Evolutionary conservation across 495 filamentous ascomycete species (phyloP).

Genomic region (Monascus purpureus): DNA sequence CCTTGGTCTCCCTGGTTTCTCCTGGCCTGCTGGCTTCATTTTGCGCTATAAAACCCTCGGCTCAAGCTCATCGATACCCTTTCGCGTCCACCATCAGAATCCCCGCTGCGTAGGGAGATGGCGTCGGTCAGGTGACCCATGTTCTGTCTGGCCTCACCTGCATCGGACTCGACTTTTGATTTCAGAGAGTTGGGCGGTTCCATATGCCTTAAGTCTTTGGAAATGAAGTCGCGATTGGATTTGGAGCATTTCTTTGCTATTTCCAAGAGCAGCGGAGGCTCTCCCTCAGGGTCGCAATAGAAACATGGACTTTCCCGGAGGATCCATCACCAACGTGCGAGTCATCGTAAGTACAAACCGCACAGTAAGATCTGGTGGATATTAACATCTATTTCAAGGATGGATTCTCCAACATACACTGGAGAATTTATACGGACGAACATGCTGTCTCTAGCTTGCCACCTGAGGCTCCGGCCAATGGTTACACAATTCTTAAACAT

Average conservation of each 20-base stretch:
- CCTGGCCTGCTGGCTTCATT: background rate
- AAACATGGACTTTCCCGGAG: slow-evolving; percentile 37
- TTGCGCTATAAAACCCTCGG: too few relatives aligned
- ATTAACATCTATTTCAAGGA: slow-evolving; percentile 18
- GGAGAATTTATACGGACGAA: slow-evolving; percentile 36
- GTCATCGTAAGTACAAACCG: slow-evolving; percentile 23
- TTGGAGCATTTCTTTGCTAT: slow-evolving; percentile 14
- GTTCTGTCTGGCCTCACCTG: slow-evolving; percentile 4
- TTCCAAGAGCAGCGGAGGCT: slow-evolving; percentile 15
- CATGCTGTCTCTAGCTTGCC: slow-evolving; percentile 17
- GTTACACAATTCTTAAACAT: slow-evolving; percentile 30
- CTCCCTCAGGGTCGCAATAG: slow-evolving; percentile 14
- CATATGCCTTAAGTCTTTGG: slow-evolving; percentile 12
- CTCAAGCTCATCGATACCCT: background rate
- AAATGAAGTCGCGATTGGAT: slow-evolving; percentile 23
- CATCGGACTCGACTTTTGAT: too few relatives aligned
- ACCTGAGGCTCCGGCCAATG: slow-evolving; percentile 25
- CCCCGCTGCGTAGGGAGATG: slow-evolving; percentile 9
- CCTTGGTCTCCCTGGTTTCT: too few relatives aligned
- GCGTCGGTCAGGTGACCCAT: slow-evolving; percentile 10
- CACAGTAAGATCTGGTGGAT: background rate
- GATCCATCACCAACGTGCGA: slow-evolving; percentile 32
- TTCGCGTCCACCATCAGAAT: background rate
- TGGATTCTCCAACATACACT: slow-evolving; percentile 35
- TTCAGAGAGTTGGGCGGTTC: too few relatives aligned